These are phyloP conservation scores for Pyrus communis DNA, from an alignment of 306 rosid species.

Conservation along the genomic window DNA sequence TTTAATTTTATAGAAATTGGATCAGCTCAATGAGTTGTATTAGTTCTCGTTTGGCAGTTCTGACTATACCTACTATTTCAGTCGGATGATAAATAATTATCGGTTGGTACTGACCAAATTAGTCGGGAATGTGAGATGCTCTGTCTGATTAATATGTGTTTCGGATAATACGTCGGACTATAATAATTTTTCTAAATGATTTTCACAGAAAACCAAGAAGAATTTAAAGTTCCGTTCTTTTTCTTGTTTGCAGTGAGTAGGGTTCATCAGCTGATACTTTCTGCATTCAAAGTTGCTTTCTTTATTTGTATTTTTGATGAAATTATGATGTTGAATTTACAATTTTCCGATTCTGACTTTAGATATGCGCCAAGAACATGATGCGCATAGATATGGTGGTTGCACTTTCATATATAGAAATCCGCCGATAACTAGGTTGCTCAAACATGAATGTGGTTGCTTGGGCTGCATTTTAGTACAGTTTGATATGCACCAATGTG, in stretches of 20 bases:
- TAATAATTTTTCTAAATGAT: too few species aligned
- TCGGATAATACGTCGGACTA: too few species aligned
- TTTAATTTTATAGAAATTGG: neutral
- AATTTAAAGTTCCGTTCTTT: neutral
- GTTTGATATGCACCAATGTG: slow-evolving; percentile 6
- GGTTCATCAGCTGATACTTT: neutral
- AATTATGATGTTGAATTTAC: neutral
- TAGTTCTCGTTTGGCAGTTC: too few species aligned
- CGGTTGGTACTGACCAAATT: too few species aligned
- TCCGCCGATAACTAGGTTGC: neutral
- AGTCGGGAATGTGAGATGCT: too few species aligned
- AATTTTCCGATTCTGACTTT: neutral
- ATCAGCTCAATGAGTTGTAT: neutral
- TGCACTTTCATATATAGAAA: neutral
- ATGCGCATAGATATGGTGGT: neutral
- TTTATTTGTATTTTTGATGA: neutral
- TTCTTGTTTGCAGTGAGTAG: neutral
- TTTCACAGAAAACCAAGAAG: neutral
- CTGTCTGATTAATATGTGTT: too few species aligned
- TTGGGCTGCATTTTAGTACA: slow-evolving; percentile 5
- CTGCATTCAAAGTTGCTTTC: neutral
- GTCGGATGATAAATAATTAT: too few species aligned
- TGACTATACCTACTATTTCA: too few species aligned
- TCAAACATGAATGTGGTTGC: slow-evolving; percentile 5
- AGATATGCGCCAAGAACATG: neutral